A percentile compares a stretch with the other conserved stretches of the same genome.
phyloP scores from a whole-genome alignment of 371 early-diverging fungal species.

The Zopfochytrium polystomum region DNA sequence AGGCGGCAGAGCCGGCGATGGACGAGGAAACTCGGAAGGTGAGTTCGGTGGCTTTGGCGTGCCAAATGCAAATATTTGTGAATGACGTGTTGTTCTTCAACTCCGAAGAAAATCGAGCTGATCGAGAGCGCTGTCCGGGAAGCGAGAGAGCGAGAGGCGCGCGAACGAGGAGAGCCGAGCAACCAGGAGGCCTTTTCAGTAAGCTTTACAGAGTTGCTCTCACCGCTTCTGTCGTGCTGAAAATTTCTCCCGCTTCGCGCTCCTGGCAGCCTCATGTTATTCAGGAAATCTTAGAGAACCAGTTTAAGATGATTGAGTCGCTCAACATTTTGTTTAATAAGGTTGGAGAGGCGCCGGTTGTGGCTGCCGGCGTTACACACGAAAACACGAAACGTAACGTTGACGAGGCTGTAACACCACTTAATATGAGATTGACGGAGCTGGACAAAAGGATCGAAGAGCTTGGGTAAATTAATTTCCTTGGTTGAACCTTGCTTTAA shows the following conservation, averaged over 20 bases:
- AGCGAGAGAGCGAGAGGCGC: constrained; percentile 16
- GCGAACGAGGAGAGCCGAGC: too few species aligned
- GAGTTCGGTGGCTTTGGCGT: neutral
- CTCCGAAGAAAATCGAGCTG: constrained; percentile 48
- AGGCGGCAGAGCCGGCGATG: constrained; percentile 53
- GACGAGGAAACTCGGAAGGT: constrained; percentile 53
- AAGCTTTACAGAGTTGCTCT: too few species aligned
- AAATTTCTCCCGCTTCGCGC: neutral
- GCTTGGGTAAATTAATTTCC: too few species aligned
- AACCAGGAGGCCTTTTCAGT: too few species aligned
- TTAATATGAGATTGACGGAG: too few species aligned
- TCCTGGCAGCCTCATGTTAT: constrained; percentile 28
- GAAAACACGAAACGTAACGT: constrained; percentile 8
- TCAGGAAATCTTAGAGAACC: constrained; percentile 52
- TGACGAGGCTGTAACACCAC: too few species aligned
- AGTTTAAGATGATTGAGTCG: constrained; percentile 65
- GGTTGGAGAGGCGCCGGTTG: constrained; percentile 12
- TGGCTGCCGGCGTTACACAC: constrained; percentile 7
- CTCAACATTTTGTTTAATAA: constrained; percentile 44
- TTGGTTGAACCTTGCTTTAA: too few species aligned
- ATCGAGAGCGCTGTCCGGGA: constrained; percentile 41
- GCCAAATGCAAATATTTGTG: neutral
- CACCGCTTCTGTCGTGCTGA: too few species aligned
- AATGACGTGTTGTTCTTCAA: constrained; percentile 25
- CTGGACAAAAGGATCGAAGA: too few species aligned